Evolutionary conservation across 495 filamentous ascomycete species (phyloP), one percentile per base, ranked within the genome.

Genomic region (Opeltia flavorubescens): DNA sequence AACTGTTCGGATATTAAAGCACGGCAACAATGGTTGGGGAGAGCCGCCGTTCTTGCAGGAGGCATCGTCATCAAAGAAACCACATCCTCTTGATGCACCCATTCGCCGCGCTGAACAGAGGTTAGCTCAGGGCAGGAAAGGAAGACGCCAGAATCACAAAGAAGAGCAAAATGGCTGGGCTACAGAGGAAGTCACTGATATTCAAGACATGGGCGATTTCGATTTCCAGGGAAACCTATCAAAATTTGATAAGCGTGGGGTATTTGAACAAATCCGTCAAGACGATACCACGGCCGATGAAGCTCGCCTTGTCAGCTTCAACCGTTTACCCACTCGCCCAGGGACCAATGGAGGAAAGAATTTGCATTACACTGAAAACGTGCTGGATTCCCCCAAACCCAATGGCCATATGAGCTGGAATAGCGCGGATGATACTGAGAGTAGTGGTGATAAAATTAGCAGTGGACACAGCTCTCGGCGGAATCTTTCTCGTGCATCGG

Each of bases 161-260:
- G 28, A 71, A 23, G 66, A 81, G 50, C 74, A 84, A 17, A 94
- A 83, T 64, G 91, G 87, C 11, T 98, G 91, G 91, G 88, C 86
- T 31, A 95, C 89, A 0, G 91, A 94, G 59, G 89, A 95, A 62
- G 87, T 87, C 21, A 94, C 87, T 2, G 91, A 98, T 62, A 87
- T 94, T n/a, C 89, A 95, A 62, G 89, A 89, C 56, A 71, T 85
- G 64, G 84, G 82, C 1, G 89, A 96, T 50, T 96, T 95, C 51
- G 89, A 96, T 63, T 95, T 96, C 54, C 75, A 81, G 52, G 80
- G 76, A 20, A 86, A 85, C 51, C 68, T 95, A 11, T 86, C 84
- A 15, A 91, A 91, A 54, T 98, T 98, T 52, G 89, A 98, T 62
- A 98, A 98, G 67, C 74, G 80, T 18, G 74, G 75, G 6, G 74